Evolutionary conservation across 352 stramenopile genomes (phyloP), one percentile per base, ranked within the genome.

Genomic region (Globisporangium takayamanum): DNA sequence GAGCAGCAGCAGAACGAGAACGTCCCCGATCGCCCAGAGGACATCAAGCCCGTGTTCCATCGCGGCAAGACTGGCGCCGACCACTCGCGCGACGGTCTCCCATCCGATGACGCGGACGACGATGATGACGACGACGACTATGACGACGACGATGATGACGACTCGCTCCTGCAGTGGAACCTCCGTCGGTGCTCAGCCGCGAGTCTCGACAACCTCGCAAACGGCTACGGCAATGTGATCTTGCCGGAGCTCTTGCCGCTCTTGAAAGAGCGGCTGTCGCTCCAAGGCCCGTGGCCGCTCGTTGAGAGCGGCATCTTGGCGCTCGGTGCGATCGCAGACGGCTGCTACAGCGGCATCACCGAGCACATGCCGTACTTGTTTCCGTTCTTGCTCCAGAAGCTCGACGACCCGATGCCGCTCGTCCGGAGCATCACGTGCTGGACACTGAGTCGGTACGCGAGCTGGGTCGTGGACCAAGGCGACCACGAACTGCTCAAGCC

Each of bases 101-200:
- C 18, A 50, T 12, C 3, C 16, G 72, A 30, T 36, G 60, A 67
- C 11, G 64, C 74, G 16, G 80, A 94, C 8, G 84, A 96, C 6
- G 87, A 95, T 8, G 85, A 95, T 6, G 90, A 96, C 16, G 88
- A 94, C 4, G 88, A 96, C 16, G 87, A 97, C 20, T 76, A 95
- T 50, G 84, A 95, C n/a, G 85, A 96, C 25, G 87, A 95, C 42
- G 78, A 87, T 41, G 86, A 93, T 55, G 90, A 96, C 64, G 92
- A 98, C 54, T 96, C 97, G 63, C 76, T 97, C 50, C 81, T 97
- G 64, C 81, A 98, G 77, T 99, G 96, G 96, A 98, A 95, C 59
- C 70, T 99, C 50, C 82, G 96, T 66, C 97, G 97, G 58, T 98
- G 92, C 70, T 87, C 92, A 18, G 96, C 95, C 42, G 95, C 93